Evolutionary conservation across 352 stramenopile genomes (phyloP).

Genomic region (Phytophthora agathidicida): DNA sequence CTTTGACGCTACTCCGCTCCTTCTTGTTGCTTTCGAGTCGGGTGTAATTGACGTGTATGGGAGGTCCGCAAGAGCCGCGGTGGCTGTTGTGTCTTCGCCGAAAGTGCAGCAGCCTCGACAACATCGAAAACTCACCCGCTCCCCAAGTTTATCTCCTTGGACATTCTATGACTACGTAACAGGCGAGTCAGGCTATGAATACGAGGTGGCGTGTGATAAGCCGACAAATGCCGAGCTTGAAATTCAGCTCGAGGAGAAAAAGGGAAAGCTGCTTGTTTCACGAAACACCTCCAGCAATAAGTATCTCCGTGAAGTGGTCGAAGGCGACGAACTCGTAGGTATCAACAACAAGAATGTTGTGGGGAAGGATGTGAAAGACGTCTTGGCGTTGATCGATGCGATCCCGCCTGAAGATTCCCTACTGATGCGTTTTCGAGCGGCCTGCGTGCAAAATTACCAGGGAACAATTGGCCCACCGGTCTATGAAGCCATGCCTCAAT

Average conservation of each 20-base stretch:
- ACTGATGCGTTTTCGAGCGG: constrained; percentile 56
- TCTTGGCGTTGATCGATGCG: constrained; percentile 37
- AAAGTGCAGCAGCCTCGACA: constrained; percentile 20
- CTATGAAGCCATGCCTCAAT: constrained; percentile 22
- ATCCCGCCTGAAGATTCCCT: constrained; percentile 39
- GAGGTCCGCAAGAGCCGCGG: constrained; percentile 49
- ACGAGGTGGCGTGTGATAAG: constrained; percentile 67
- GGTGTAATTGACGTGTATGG: constrained; percentile 74
- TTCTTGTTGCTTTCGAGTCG: constrained; percentile 67
- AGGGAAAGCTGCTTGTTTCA: constrained; percentile 48
- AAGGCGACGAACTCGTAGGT: constrained; percentile 67
- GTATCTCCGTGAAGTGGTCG: constrained; percentile 29
- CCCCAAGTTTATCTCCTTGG: constrained; percentile 67
- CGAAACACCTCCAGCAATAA: constrained; percentile 30
- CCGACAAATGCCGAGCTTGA: constrained; percentile 36
- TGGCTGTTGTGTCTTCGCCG: constrained; percentile 67
- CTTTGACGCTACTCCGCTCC: constrained; percentile 79
- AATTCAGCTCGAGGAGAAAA: constrained; percentile 49
- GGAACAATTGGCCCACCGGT: neutral
- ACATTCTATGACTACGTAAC: constrained; percentile 76
- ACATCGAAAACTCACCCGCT: constrained; percentile 34
- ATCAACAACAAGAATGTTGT: constrained; percentile 64
- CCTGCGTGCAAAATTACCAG: constrained; percentile 27
- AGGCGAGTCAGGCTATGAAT: constrained; percentile 69
- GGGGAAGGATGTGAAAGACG: constrained; percentile 41